phyloP scores from a whole-genome alignment of 257 asterid species.

The Solanum sitiens region DNA sequence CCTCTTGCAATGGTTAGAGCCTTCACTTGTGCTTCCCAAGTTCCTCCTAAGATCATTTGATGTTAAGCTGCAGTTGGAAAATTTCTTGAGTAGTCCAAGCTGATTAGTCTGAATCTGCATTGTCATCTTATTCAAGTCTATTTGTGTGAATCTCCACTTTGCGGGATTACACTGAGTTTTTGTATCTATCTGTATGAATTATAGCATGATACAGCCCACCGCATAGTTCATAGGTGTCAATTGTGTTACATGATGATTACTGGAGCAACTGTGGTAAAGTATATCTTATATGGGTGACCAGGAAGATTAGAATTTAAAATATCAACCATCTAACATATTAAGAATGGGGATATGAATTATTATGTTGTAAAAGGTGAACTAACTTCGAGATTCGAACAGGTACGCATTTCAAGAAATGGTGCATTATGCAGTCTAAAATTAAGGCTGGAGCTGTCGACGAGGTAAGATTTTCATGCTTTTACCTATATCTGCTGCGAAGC shows the following conservation, averaged over 20 bases:
- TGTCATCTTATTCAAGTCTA: not conserved
- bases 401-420: conserved; percentile 88
- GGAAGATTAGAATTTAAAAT: not conserved
- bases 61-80: not conserved
- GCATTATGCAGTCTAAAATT: conserved; percentile 81
- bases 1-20: not conserved
- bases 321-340: not conserved
- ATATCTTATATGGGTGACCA: not conserved
- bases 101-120: not conserved
- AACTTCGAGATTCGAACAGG: conserved; percentile 31
- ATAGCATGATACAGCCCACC: not conserved
- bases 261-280: not conserved
- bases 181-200: not conserved
- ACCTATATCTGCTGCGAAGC: not conserved
- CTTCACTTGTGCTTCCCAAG: not conserved
- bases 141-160: not conserved
- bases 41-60: not conserved
- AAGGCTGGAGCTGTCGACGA: conserved; percentile 60
- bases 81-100: not conserved
- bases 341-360: not conserved
- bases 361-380: not conserved
- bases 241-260: not conserved
- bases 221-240: not conserved
- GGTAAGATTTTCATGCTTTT: conserved; percentile 17
- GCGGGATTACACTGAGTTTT: not conserved